Base-by-base conservation (phyloP, 139 green algal species). In the Penium margaritaceum region DNA sequence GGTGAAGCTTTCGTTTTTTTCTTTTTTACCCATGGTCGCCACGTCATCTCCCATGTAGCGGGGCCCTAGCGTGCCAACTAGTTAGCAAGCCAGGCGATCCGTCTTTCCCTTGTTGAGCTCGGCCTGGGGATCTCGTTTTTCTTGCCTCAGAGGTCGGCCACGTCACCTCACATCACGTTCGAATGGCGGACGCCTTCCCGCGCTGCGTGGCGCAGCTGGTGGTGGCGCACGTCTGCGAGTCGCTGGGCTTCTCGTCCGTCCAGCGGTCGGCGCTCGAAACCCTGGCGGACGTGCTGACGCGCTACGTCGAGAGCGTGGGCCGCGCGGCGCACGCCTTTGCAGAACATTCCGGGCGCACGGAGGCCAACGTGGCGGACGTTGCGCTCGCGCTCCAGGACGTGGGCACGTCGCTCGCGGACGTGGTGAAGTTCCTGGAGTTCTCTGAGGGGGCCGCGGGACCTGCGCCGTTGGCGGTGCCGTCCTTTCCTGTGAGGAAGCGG, bases 161-260 rank as follows among this genome's bases (percentile, higher is more conserved):
- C n/a, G n/a, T n/a, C n/a, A n/a, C n/a, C n/a, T n/a, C n/a, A n/a
- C n/a, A n/a, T n/a, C n/a, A n/a, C n/a, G n/a, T n/a, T n/a, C n/a
- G n/a, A n/a, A 92, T 92, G 88, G 75, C 82, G 1, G 90, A 95
- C 3, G 67, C 83, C 0, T 95, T 90, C 44, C 80, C 89, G 0
- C 66, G 82, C 0, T 53, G 74, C 0, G 37, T 94, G 0, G 86
- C 90, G 0, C 66, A 79, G 1, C 63, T 89, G 2, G 85, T 80
- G 0, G 85, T 79, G 27, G 80, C 80, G 3, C 85, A 95, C 67
- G 74, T 94, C 12, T 81, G 74, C 0, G 83, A 92, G 35, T 35
- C 76, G 2, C 62, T 86, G 2, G 89, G 88, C 7, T 93, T 90
- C 54, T 81, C 95, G 54, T 70, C 74, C 0, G 82, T 86, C 15